phyloP scores from a whole-genome alignment of 129 eudicot species.

The Cynara cardunculus region DNA sequence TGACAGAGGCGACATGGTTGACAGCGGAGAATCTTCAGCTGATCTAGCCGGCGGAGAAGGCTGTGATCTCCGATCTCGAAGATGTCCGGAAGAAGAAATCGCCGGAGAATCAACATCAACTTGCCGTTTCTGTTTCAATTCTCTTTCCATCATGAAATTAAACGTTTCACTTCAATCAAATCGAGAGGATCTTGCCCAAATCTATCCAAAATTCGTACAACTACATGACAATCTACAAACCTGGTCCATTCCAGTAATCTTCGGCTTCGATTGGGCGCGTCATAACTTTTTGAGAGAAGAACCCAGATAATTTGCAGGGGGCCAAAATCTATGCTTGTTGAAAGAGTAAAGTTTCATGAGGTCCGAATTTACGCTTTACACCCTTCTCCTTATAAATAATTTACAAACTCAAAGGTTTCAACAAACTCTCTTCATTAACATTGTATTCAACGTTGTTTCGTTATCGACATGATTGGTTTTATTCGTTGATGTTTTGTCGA shows the following conservation, averaged over 20 bases:
- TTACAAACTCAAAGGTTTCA: not conserved
- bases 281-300: not conserved
- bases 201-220: not conserved
- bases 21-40: constrained; percentile 26
- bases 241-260: not conserved
- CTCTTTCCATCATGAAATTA: constrained; percentile 27
- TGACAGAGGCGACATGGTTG: constrained; percentile 35
- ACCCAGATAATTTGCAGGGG: not conserved
- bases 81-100: constrained; percentile 27
- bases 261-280: constrained; percentile 8
- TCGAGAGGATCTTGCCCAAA: not conserved
- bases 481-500: not conserved
- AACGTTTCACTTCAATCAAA: not conserved
- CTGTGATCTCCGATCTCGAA: constrained; percentile 26
- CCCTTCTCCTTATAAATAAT: not conserved
- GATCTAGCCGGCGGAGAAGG: constrained; percentile 34
- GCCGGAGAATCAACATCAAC: constrained; percentile 11
- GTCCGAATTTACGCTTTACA: not conserved
- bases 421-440: not conserved
- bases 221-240: not conserved
- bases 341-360: not conserved
- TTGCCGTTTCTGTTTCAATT: constrained; percentile 16
- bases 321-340: not conserved
- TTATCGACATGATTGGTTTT: not conserved
- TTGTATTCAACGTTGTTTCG: not conserved